Conservation (phyloP, 1,284 basidiomycete species). For the Waitea zeae region DNA sequence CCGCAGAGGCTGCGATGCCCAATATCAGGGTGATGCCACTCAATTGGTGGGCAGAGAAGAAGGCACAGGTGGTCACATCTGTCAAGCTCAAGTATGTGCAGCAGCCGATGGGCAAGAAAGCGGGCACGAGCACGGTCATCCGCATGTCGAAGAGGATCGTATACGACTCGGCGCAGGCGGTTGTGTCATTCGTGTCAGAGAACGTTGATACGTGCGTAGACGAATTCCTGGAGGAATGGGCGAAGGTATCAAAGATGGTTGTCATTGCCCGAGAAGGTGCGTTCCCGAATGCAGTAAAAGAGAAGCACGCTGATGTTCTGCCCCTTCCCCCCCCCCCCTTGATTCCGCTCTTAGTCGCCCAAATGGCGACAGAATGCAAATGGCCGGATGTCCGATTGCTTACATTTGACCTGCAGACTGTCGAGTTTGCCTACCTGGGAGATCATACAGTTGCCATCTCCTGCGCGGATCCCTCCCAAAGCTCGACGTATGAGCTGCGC, state of each 20-base stretch:
- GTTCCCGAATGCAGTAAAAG: slow-evolving; percentile 6
- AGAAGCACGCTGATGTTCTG: neutral
- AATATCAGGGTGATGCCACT: slow-evolving; percentile 79
- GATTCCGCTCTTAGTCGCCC: slow-evolving; percentile 46
- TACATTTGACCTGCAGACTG: slow-evolving; percentile 78
- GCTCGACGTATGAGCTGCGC: slow-evolving; percentile 52
- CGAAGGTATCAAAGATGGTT: slow-evolving; percentile 79
- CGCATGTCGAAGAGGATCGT: slow-evolving; percentile 70
- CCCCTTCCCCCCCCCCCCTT: slow-evolving; percentile 1
- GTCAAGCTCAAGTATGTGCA: slow-evolving; percentile 80
- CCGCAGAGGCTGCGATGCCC: slow-evolving; percentile 79
- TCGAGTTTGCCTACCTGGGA: slow-evolving; percentile 66
- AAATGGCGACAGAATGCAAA: slow-evolving; percentile 53
- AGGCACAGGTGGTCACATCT: slow-evolving; percentile 58
- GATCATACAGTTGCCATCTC: slow-evolving; percentile 61
- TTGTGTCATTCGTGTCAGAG: slow-evolving; percentile 75
- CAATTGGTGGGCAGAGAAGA: slow-evolving; percentile 79
- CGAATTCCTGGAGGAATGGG: slow-evolving; percentile 84
- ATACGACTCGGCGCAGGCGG: slow-evolving; percentile 70
- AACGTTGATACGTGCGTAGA: slow-evolving; percentile 77
- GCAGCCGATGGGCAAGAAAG: slow-evolving; percentile 59
- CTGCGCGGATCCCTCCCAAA: slow-evolving; percentile 52
- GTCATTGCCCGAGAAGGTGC: slow-evolving; percentile 78
- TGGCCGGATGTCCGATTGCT: slow-evolving; percentile 64
- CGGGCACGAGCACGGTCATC: slow-evolving; percentile 43